Evolutionary conservation across 345 rosid genomes (phyloP).

Genomic region (Pistacia atlantica): DNA sequence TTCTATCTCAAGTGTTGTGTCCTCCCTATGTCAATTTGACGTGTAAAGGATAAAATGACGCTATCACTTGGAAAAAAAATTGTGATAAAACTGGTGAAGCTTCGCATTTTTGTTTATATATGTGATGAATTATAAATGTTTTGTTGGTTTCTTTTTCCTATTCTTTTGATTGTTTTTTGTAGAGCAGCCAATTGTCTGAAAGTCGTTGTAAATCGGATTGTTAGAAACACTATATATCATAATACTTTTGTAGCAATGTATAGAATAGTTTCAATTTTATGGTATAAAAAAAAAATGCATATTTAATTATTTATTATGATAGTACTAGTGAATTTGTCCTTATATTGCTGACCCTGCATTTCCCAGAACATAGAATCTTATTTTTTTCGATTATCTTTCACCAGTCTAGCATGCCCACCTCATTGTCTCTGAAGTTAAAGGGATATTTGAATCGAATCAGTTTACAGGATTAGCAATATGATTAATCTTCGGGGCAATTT

Average conservation of each 20-base stretch:
- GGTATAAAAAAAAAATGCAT: background rate
- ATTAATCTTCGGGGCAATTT: background rate
- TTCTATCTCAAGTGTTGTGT: too few species aligned
- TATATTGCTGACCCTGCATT: background rate
- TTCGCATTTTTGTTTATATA: too few species aligned
- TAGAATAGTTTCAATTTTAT: background rate
- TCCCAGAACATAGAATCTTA: background rate
- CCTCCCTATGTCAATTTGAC: too few species aligned
- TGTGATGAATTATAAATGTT: background rate
- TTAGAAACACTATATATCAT: background rate
- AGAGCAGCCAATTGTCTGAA: conserved; percentile 9
- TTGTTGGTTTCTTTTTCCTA: background rate
- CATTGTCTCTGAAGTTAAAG: too few species aligned
- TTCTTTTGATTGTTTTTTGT: conserved; percentile 7
- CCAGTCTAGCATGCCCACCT: background rate
- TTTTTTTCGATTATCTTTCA: background rate
- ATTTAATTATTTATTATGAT: background rate
- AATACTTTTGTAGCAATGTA: conserved; percentile 11
- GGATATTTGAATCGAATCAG: background rate
- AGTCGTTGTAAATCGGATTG: conserved; percentile 3
- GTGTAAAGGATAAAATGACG: too few species aligned
- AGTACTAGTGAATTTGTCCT: background rate
- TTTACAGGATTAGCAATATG: background rate
- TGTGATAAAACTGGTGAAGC: too few species aligned
- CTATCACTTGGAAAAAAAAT: too few species aligned